Conservation (phyloP, 768 basidiomycete species). For the Serendipita sp. region DNA sequence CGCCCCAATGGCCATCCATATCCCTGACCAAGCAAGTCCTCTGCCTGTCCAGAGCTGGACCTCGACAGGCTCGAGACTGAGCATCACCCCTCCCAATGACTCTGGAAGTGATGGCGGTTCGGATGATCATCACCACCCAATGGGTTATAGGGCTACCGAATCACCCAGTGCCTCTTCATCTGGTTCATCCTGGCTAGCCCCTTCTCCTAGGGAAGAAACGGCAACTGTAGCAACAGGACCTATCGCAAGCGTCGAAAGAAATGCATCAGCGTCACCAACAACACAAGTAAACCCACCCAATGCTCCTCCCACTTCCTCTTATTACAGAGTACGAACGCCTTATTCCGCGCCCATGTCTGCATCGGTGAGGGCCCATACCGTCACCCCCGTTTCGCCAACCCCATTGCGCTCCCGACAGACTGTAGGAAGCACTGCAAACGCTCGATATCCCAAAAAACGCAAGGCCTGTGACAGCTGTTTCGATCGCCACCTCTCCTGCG, state of each 20-base stretch:
- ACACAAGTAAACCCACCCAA: background rate
- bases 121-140: background rate
- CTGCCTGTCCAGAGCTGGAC: background rate
- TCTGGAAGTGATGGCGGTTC: conserved; percentile 4
- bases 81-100: conserved; percentile 1
- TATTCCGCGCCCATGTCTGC: background rate
- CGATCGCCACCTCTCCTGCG: background rate
- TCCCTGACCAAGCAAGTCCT: too few relatives aligned
- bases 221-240: too few relatives aligned
- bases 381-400: background rate
- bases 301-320: background rate
- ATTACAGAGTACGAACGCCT: background rate
- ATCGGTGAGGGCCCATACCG: background rate
- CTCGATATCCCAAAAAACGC: background rate
- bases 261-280: background rate
- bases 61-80: background rate
- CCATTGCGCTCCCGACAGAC: background rate
- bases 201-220: too few relatives aligned
- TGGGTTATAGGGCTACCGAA: background rate
- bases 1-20: too few relatives aligned
- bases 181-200: too few relatives aligned
- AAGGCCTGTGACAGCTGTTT: background rate
- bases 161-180: background rate
- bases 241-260: background rate
- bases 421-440: background rate